Evolutionary conservation across 2,329 filamentous ascomycete genomes (phyloP).

Genomic region (Colletotrichum musae): DNA sequence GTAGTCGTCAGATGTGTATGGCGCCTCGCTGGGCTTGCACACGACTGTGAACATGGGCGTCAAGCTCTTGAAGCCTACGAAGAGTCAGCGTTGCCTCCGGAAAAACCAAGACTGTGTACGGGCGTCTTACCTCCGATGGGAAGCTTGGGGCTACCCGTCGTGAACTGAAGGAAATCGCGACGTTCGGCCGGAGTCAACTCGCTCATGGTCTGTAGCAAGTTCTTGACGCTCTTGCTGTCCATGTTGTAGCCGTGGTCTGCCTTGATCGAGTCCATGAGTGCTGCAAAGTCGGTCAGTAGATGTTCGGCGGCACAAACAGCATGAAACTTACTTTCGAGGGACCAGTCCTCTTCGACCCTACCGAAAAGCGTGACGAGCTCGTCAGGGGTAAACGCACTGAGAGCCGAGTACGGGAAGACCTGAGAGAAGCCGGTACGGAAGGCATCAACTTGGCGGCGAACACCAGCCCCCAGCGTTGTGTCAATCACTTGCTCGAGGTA

Average conservation of each 20-base stretch:
- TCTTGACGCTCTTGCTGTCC: conserved; percentile 95
- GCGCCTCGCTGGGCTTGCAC: conserved; percentile 97
- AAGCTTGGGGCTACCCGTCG: conserved; percentile 96
- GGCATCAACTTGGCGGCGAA: conserved; percentile 89
- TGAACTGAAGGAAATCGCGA: conserved; percentile 96
- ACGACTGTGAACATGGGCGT: conserved; percentile 99
- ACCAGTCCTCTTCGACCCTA: conserved; percentile 95
- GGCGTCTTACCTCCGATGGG: conserved; percentile 89
- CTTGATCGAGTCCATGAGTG: conserved; percentile 98
- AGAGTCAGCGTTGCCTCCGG: conserved; percentile 1
- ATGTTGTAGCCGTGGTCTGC: conserved; percentile 99
- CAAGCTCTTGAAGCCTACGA: conserved; percentile 90
- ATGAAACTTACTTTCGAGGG: conserved; percentile 84
- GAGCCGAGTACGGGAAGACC: conserved; percentile 94
- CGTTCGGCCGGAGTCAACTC: conserved; percentile 81
- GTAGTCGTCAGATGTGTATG: conserved; percentile 95
- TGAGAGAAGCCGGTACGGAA: conserved; percentile 94
- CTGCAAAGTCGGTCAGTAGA: conserved; percentile 60
- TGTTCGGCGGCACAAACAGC: background rate
- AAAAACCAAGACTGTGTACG: background rate
- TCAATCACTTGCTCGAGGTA: conserved; percentile 94
- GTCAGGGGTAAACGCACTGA: conserved; percentile 94
- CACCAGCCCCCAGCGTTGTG: conserved; percentile 89
- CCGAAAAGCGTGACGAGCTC: conserved; percentile 97
- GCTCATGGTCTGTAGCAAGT: conserved; percentile 95